These are phyloP conservation scores for Chlorencoelia australis DNA, from an alignment of 2,329 filamentous ascomycete genomes.

Conservation along the genomic window DNA sequence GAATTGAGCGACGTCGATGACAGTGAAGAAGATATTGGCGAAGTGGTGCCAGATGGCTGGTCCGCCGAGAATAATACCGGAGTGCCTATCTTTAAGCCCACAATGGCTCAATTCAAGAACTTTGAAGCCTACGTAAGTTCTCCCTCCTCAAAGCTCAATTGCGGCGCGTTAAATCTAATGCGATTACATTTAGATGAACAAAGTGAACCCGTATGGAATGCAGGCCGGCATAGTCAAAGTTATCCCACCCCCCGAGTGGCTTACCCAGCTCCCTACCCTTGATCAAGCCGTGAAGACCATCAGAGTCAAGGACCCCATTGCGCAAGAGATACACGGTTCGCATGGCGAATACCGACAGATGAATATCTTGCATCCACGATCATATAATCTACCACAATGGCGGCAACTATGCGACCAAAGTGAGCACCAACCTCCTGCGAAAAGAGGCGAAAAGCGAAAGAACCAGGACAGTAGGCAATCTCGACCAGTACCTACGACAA, in stretches of 20 bases:
- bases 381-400: conserved; percentile 97
- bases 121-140: conserved; percentile 76
- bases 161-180: conserved; percentile 11
- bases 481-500: conserved; percentile 26
- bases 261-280: conserved; percentile 63
- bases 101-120: conserved; percentile 88
- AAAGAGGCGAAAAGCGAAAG: conserved; percentile 69
- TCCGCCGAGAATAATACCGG: conserved; percentile 62
- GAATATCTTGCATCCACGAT: conserved; percentile 91
- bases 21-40: conserved; percentile 53
- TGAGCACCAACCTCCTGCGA: conserved; percentile 89
- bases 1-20: conserved; percentile 55
- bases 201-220: conserved; percentile 94
- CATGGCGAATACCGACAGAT: conserved; percentile 94
- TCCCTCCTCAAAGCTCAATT: background rate
- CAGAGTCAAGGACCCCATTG: conserved; percentile 92
- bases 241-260: conserved; percentile 90
- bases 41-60: conserved; percentile 76
- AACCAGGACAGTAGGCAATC: conserved; percentile 23
- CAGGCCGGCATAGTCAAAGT: conserved; percentile 95
- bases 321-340: conserved; percentile 93
- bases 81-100: conserved; percentile 90
- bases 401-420: conserved; percentile 86
- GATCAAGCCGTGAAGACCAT: conserved; percentile 85
- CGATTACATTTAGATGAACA: conserved; percentile 43